phyloP scores from a whole-genome alignment of 2,329 filamentous ascomycete species.

The Penicillium sp. region DNA sequence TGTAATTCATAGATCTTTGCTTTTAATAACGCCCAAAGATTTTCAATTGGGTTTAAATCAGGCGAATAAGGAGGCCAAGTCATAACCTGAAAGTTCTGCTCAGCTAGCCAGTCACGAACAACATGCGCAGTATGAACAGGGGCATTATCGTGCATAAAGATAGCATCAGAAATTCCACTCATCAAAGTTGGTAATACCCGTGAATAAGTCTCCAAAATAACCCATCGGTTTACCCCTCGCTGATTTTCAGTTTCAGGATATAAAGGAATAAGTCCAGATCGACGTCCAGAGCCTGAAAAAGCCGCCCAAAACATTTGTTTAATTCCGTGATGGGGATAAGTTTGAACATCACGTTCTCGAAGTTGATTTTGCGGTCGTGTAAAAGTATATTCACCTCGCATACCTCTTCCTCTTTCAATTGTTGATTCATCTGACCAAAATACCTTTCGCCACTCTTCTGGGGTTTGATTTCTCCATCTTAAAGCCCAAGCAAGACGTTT shows the following conservation, averaged over 20 bases:
- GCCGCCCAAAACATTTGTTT: conserved; percentile 1
- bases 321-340: no score
- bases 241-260: neutral
- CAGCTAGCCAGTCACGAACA: conserved; percentile 7
- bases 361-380: no score
- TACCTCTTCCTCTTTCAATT: neutral
- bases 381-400: no score
- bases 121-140: conserved; percentile 10
- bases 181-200: conserved; percentile 16
- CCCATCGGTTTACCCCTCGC: neutral
- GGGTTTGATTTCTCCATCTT: no score
- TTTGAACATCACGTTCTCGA: no score
- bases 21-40: conserved; percentile 13
- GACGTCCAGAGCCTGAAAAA: neutral
- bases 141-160: conserved; percentile 24
- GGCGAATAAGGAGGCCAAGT: conserved; percentile 17
- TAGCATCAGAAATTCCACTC: neutral
- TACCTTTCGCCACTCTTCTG: no score
- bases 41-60: conserved; percentile 22
- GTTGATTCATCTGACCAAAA: no score
- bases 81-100: conserved; percentile 17
- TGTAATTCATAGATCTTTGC: neutral
- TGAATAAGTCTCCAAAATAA: neutral
- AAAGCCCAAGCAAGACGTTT: no score
- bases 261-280: neutral